Base-by-base conservation (phyloP, 2,329 filamentous ascomycete species). In the Colletotrichum navitas region DNA sequence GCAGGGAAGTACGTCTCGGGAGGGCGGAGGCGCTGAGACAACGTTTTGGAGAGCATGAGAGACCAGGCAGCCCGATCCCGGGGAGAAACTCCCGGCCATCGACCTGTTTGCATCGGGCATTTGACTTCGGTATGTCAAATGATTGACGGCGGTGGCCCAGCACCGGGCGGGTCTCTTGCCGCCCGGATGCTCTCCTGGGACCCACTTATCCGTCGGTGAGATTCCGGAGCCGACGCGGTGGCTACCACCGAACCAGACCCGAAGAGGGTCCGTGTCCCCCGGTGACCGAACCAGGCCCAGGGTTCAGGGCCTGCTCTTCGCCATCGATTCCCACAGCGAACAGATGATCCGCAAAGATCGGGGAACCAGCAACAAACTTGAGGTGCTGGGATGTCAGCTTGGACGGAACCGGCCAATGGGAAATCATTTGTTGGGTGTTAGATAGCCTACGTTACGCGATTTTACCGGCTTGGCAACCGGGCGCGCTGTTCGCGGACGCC, bases 391-490 rank as follows among this genome's bases (percentile, higher is more conserved):
- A 2, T 14, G 26, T 32, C 34, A 36, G 21, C 52, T 11, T 11
- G 29, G 21, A n/a, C 5, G 24, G n/a, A n/a, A 58, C 34, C 26
- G 1, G n/a, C 41, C 29, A n/a, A 26, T 58, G 11, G 51, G 39
- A 32, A 21, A 61, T 55, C 34, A 43, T 66, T 56, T 41, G 21
- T 65, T 21, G 12, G 51, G 55, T 24, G 54, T 6, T 41, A 16
- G 14, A 16, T 41, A 41, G 39, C 14, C 39, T 16, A 16, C 16
- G 14, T 16, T 12, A 21, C 45, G 8, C 54, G 5, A 62, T 70
- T 67, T 43, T 54, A 29, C 63, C 63, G 68, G 54, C 63, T 70
- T 70, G 68, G 68, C 68, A 54, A 18, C 21, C 41, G 6, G 16
- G 41, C 49, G 29, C n/a, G 55, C 39, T 32, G 32, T 32, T n/a